These are phyloP conservation scores for Plectosphaerella sp. DNA, from an alignment of 2,329 filamentous ascomycete species.

Conservation along the genomic window DNA sequence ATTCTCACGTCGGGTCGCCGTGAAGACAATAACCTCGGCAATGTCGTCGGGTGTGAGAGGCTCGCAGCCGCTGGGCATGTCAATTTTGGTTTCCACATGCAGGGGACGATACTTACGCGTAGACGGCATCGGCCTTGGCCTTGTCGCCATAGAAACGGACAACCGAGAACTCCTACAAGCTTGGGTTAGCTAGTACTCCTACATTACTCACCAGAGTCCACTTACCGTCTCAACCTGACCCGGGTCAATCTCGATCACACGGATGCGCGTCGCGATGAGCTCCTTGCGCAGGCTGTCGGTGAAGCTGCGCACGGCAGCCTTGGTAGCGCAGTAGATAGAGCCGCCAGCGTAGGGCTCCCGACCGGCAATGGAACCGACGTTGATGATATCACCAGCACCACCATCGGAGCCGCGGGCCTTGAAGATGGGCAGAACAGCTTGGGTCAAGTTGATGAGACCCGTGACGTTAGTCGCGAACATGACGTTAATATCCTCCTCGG, in stretches of 20 bases:
- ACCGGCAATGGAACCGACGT: conserved; percentile 84
- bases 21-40: conserved; percentile 84
- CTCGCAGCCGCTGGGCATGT: conserved; percentile 58
- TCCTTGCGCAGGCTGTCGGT: conserved; percentile 80
- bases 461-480: conserved; percentile 96
- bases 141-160: conserved; percentile 88
- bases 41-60: conserved; percentile 88
- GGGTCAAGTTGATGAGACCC: conserved; percentile 93
- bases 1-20: conserved; percentile 79
- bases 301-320: conserved; percentile 82
- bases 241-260: conserved; percentile 85
- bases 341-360: conserved; percentile 81
- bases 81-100: background rate
- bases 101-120: conserved; percentile 56
- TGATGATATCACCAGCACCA: conserved; percentile 89
- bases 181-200: conserved; percentile 5
- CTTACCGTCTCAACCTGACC: conserved; percentile 84
- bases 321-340: conserved; percentile 89
- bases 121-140: conserved; percentile 83
- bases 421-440: conserved; percentile 81
- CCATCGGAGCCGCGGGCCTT: conserved; percentile 64
- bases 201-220: background rate
- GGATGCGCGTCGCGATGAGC: conserved; percentile 72
- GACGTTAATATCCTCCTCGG: conserved; percentile 71
- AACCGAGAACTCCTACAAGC: conserved; percentile 77